A percentile compares a stretch with the other conserved stretches of the same genome.
phyloP scores from a whole-genome alignment of 1,284 basidiomycete genomes.

The Xerocomus amazonicus region DNA sequence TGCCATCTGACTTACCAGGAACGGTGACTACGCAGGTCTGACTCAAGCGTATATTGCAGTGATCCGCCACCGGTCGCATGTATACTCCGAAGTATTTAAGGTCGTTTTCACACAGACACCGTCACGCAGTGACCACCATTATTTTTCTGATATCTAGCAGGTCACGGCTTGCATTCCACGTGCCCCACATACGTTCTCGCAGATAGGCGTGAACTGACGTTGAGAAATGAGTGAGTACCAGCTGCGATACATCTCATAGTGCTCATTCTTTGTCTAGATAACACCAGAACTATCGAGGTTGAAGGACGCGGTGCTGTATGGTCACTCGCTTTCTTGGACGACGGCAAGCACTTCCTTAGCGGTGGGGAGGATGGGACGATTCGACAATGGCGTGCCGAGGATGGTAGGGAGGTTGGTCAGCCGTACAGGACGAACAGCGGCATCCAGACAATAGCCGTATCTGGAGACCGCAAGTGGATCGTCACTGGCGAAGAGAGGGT shows the following conservation, averaged over 20 bases:
- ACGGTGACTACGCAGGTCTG: conserved; percentile 1
- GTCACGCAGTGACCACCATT: background rate
- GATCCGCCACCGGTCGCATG: conserved; percentile 2
- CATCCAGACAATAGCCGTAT: conserved; percentile 1
- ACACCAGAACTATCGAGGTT: conserved; percentile 1
- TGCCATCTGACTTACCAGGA: background rate
- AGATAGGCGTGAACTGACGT: background rate
- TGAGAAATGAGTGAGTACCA: conserved; percentile 1
- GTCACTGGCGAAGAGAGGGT: conserved; percentile 7
- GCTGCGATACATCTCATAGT: background rate
- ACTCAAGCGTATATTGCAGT: background rate
- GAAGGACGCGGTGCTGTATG: background rate
- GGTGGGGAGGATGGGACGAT: conserved; percentile 4
- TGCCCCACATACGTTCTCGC: background rate
- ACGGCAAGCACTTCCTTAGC: conserved; percentile 7
- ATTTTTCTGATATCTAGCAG: background rate
- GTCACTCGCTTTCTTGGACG: conserved; percentile 4
- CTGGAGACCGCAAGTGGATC: conserved; percentile 10
- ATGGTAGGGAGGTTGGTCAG: conserved; percentile 2
- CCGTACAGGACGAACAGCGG: background rate
- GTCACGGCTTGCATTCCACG: background rate
- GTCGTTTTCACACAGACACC: background rate
- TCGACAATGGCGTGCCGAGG: conserved; percentile 3
- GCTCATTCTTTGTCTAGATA: background rate
- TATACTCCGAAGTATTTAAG: conserved; percentile 1